Evolutionary conservation across 345 rosid genomes (phyloP), one percentile per base, ranked within the genome.

Genomic region (Populus simonii): DNA sequence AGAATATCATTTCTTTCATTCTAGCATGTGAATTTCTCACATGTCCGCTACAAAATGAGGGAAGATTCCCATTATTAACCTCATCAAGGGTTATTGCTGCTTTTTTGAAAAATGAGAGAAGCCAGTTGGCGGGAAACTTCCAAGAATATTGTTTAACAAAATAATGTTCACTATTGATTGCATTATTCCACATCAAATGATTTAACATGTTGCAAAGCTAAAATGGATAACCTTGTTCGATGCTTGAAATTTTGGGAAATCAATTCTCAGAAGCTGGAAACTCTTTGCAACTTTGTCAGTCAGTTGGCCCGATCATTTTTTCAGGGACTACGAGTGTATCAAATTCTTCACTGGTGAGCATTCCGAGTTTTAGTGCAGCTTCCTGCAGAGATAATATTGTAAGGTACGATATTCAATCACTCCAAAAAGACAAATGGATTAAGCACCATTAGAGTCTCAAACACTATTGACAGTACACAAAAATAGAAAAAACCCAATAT

Each of bases 281-380:
- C 43, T 53, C 35, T 27, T 59, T 8, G 8, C 9, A 20, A 68
- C 35, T 38, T 31, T 10, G 71, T 93, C 84, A 91, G 79, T 83
- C 89, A 12, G 93, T 83, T 69, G 99, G 99, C 67, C 98, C 97
- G 38, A 95, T 91, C 98, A 93, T 95, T 80, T 93, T 95, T 88
- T 89, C 93, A 8, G 99, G 99, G 43, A 95, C 99, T 78, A 95
- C 99, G 43, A 95, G 97, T 23, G 55, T 84, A 75, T 95, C 98
- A 73, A 95, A 93, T 86, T 95, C 99, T 85, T 95, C 93, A 27
- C 89, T 71, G 20, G 84, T 86, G 22, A 95, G 90, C 74, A 93
- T 93, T 55, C 90, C 87, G 10, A 93, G 90, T 76, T 92, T 90
- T 79, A 93, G 74, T 72, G 94, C 96, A 70, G 98, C 92, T 8